Percentiles rank a stretch among this genome's conserved stretches.
Evolutionary conservation across 1,284 basidiomycete species (phyloP).

Genomic region (Caloboletus inedulis): DNA sequence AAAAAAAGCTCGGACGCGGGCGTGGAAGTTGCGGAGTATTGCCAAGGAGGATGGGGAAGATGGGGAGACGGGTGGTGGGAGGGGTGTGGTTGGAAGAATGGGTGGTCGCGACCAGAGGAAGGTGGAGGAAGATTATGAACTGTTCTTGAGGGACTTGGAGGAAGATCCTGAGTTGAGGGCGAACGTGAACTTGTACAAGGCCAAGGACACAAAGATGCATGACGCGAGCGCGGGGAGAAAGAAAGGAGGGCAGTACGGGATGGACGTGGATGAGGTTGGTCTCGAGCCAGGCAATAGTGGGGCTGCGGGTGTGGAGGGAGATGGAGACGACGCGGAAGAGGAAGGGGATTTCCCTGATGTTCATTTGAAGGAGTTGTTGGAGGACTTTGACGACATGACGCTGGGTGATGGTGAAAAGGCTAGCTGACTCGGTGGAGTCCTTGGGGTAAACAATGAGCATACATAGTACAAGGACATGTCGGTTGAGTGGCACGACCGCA

Average conservation of each 20-base stretch:
- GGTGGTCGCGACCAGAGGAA: constrained; percentile 91
- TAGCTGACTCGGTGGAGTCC: constrained; percentile 8
- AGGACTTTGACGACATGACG: constrained; percentile 88
- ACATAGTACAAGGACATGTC: no score
- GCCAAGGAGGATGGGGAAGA: constrained; percentile 91
- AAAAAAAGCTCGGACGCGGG: constrained; percentile 85
- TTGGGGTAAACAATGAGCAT: not conserved
- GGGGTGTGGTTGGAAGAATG: constrained; percentile 85
- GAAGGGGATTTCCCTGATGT: constrained; percentile 92
- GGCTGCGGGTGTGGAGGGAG: constrained; percentile 27
- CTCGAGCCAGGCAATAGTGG: constrained; percentile 28
- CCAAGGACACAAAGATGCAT: constrained; percentile 49
- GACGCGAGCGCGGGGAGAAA: constrained; percentile 37
- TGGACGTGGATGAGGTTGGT: constrained; percentile 67
- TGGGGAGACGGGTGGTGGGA: constrained; percentile 67
- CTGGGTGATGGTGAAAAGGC: constrained; percentile 39
- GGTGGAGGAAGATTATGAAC: constrained; percentile 95
- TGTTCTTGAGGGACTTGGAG: constrained; percentile 93
- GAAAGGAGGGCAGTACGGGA: constrained; percentile 53
- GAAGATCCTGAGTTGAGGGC: constrained; percentile 94
- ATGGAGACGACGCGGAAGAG: constrained; percentile 57
- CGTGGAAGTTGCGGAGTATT: constrained; percentile 91
- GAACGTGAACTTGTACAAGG: constrained; percentile 88
- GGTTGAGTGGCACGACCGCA: not conserved
- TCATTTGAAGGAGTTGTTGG: constrained; percentile 84